phyloP scores from a whole-genome alignment of 2,329 filamentous ascomycete genomes.

The Scedosporium apiospermum region DNA sequence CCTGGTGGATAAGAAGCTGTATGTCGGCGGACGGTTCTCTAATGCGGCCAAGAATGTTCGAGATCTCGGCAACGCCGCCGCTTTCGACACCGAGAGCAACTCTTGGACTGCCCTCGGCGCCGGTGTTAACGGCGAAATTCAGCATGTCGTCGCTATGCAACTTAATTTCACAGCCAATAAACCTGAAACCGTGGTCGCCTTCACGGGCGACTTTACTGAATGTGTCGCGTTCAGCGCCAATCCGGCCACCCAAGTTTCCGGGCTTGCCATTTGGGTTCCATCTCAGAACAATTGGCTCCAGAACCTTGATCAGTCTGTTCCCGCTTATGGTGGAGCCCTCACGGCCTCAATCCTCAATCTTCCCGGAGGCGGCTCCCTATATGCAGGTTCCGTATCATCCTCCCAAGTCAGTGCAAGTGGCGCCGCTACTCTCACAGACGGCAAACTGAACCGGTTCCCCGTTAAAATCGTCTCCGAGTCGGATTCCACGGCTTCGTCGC shows the following conservation, averaged over 20 bases:
- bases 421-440: slow-evolving; percentile 53
- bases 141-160: slow-evolving; percentile 62
- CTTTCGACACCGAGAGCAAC: slow-evolving; percentile 60
- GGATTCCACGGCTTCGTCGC: slow-evolving; percentile 21
- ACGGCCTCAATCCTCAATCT: slow-evolving; percentile 59
- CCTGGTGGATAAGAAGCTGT: slow-evolving; percentile 56
- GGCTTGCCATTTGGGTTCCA: slow-evolving; percentile 88
- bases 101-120: slow-evolving; percentile 73
- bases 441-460: slow-evolving; percentile 44
- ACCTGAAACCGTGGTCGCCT: slow-evolving; percentile 64
- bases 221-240: slow-evolving; percentile 60
- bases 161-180: slow-evolving; percentile 65
- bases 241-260: slow-evolving; percentile 50
- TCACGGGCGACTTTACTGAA: slow-evolving; percentile 71
- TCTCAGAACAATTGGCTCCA: slow-evolving; percentile 80
- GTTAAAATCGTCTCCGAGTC: slow-evolving; percentile 39
- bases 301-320: slow-evolving; percentile 57
- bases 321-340: slow-evolving; percentile 63
- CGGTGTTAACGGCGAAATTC: slow-evolving; percentile 74
- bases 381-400: slow-evolving; percentile 75
- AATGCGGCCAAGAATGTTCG: slow-evolving; percentile 54
- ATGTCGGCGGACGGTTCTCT: slow-evolving; percentile 78
- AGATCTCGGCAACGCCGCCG: slow-evolving; percentile 67
- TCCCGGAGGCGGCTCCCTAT: slow-evolving; percentile 54
- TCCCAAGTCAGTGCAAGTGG: slow-evolving; percentile 65